Evolutionary conservation across 2,329 filamentous ascomycete species (phyloP).

Genomic region (Cladophialophora yegresii): DNA sequence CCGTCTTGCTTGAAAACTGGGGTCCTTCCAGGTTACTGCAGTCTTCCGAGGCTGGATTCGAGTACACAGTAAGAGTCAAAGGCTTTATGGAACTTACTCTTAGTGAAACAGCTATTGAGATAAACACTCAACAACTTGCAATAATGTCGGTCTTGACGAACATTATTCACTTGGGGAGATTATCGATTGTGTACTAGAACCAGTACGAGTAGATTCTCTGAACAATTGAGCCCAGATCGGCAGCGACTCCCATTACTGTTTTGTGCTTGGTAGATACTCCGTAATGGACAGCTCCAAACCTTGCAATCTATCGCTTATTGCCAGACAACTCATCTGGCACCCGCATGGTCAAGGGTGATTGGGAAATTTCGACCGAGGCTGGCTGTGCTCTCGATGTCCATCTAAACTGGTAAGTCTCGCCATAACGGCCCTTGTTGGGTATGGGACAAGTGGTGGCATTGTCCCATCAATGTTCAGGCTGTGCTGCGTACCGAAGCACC

Average conservation of each 20-base stretch:
- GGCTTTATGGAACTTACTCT: neutral
- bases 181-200: neutral
- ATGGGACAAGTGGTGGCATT: conserved; percentile 7
- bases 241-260: neutral
- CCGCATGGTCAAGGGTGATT: neutral
- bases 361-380: neutral
- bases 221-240: neutral
- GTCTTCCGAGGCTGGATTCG: neutral
- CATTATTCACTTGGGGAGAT: neutral
- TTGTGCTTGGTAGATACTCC: neutral
- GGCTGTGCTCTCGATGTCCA: conserved; percentile 4
- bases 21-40: too few relatives aligned
- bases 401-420: conserved; percentile 4
- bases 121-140: neutral
- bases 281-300: neutral
- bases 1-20: neutral
- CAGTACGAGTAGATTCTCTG: neutral
- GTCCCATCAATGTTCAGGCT: conserved; percentile 1
- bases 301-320: neutral
- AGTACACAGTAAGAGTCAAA: too few relatives aligned
- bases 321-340: neutral
- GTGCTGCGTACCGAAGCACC: neutral
- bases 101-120: neutral
- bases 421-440: neutral
- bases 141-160: neutral